phyloP scores from a whole-genome alignment of 306 rosid genomes.

The Acacia crassicarpa region DNA sequence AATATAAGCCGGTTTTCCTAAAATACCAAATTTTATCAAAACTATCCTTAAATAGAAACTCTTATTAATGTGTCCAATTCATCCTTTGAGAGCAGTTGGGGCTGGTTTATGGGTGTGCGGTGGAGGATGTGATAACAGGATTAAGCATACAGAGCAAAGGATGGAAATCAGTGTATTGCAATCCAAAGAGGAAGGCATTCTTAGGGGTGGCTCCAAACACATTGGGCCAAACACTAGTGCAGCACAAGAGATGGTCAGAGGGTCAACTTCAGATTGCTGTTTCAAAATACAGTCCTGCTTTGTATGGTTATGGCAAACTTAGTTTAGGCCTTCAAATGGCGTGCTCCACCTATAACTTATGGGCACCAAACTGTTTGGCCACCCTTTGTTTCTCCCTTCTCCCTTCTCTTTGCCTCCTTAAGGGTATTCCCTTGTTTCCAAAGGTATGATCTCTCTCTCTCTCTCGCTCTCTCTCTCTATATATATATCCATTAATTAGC shows the following conservation, averaged over 20 bases:
- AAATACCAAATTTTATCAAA: no score
- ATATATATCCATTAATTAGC: neutral
- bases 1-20: no score
- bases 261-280: conserved; percentile 66
- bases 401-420: conserved; percentile 68
- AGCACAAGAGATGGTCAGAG: conserved; percentile 90
- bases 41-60: no score
- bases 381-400: conserved; percentile 55
- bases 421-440: conserved; percentile 72
- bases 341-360: conserved; percentile 48
- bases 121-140: conserved; percentile 89
- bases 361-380: conserved; percentile 66
- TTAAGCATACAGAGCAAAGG: conserved; percentile 63
- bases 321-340: conserved; percentile 69
- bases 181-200: conserved; percentile 69
- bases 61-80: no score
- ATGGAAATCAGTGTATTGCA: conserved; percentile 75
- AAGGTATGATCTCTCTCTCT: conserved; percentile 40
- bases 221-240: conserved; percentile 55
- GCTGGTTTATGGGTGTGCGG: conserved; percentile 70
- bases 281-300: conserved; percentile 62
- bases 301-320: conserved; percentile 58
- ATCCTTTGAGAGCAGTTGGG: conserved; percentile 52
- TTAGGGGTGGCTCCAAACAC: conserved; percentile 69
- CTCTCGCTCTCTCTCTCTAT: neutral